Conservation (phyloP, 2,329 filamentous ascomycete genomes). For the Orbilia javanica region DNA sequence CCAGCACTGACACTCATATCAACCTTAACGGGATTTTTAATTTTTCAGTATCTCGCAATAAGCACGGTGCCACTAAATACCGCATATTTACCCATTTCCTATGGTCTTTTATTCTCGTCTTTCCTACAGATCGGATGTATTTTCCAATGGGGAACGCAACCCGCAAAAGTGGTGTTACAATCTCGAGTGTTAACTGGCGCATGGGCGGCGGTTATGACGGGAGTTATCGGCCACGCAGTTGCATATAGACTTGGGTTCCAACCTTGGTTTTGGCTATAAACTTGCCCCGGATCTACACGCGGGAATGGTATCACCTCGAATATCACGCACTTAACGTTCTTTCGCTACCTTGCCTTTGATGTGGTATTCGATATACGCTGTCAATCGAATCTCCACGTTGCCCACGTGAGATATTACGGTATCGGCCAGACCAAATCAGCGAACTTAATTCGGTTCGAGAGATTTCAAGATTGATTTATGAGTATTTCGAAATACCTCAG, state of each 20-base stretch:
- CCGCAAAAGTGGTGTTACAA: neutral
- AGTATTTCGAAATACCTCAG: constrained; percentile 12
- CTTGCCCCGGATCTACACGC: neutral
- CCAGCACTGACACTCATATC: neutral
- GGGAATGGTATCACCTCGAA: neutral
- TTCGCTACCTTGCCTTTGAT: neutral
- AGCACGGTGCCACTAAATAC: neutral
- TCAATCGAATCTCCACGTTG: neutral
- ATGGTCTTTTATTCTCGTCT: neutral
- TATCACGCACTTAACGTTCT: neutral
- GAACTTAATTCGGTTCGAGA: neutral
- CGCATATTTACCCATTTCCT: neutral
- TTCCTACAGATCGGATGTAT: neutral
- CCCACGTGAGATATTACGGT: neutral
- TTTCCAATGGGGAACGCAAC: neutral
- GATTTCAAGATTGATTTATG: constrained; percentile 5
- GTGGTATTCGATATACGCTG: neutral
- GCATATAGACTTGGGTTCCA: constrained; percentile 3
- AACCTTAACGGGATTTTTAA: neutral
- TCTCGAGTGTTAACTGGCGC: constrained; percentile 1
- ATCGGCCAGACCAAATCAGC: too few species aligned
- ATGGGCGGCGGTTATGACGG: constrained; percentile 5
- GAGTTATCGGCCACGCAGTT: neutral
- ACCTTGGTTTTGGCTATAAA: neutral
- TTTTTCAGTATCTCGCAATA: neutral